Evolutionary conservation across 257 asterid genomes (phyloP).

Genomic region (Lithospermum erythrorhizon): DNA sequence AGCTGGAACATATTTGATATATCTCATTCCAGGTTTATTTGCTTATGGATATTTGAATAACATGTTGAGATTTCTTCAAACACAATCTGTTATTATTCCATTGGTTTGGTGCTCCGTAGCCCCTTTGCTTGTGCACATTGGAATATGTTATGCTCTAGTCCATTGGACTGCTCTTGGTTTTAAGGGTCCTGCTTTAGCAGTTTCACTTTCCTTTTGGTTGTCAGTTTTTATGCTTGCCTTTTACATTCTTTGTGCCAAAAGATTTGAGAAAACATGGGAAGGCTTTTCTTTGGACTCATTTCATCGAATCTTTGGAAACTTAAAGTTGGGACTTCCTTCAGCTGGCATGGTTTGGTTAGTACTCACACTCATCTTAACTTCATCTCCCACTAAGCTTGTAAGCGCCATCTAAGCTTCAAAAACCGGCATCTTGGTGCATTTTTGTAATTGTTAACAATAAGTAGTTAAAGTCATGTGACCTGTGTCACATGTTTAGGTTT

Average conservation of each 20-base stretch:
- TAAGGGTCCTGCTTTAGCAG: conserved; percentile 52
- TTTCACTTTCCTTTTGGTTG: conserved; percentile 55
- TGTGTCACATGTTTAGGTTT: too few relatives aligned
- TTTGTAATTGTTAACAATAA: too few relatives aligned
- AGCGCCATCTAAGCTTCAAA: too few relatives aligned
- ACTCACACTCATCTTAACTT: background rate
- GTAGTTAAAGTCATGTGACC: too few relatives aligned
- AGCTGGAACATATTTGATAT: conserved; percentile 51
- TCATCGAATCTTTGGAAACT: conserved; percentile 13
- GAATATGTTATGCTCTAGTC: conserved; percentile 40
- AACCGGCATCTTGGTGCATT: too few relatives aligned
- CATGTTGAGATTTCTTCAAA: conserved; percentile 55
- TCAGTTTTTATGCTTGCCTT: conserved; percentile 31
- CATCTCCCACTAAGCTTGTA: too few relatives aligned
- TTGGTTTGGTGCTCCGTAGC: conserved; percentile 41
- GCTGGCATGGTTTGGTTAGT: conserved; percentile 77
- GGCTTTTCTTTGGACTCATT: conserved; percentile 40
- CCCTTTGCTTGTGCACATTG: conserved; percentile 42
- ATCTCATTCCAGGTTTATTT: conserved; percentile 55
- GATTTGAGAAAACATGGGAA: conserved; percentile 36
- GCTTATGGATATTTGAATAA: conserved; percentile 60
- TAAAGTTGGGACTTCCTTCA: conserved; percentile 58
- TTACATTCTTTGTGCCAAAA: conserved; percentile 29
- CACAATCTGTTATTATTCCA: conserved; percentile 49
- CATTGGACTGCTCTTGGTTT: conserved; percentile 34